Conservation (phyloP, 768 basidiomycete species). For the Russula sp. region DNA sequence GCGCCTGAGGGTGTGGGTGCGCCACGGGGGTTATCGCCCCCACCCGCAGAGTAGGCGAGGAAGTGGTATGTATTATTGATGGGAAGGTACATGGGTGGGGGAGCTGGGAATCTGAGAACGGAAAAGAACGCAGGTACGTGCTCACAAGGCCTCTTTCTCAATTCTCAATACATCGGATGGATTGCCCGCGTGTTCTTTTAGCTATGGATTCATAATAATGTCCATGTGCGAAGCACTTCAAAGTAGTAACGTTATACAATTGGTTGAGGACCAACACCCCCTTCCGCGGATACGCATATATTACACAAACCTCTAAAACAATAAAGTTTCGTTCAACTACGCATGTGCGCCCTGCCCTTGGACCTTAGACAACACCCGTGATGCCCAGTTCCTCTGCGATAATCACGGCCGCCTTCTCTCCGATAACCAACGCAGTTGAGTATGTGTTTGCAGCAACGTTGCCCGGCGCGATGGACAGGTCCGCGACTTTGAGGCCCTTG, state of each 20-base stretch:
- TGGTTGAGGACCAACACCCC: neutral
- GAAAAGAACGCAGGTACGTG: neutral
- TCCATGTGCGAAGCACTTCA: neutral
- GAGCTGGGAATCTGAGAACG: neutral
- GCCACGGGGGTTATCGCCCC: neutral
- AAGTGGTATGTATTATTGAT: neutral
- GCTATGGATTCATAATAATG: constrained; percentile 2
- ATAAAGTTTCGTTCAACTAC: no score
- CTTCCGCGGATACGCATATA: no score
- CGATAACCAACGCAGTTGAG: constrained; percentile 41
- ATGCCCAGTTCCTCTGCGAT: constrained; percentile 49
- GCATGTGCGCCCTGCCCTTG: no score
- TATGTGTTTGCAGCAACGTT: constrained; percentile 42
- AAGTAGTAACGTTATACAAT: neutral
- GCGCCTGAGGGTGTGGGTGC: neutral
- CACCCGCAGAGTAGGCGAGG: neutral
- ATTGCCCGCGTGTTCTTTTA: no score
- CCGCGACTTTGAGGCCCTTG: constrained; percentile 49
- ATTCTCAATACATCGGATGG: no score
- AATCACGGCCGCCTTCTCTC: constrained; percentile 57
- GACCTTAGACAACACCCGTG: constrained; percentile 32
- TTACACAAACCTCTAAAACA: no score
- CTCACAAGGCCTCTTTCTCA: no score
- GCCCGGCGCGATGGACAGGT: constrained; percentile 37
- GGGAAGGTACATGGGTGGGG: neutral